Base-by-base conservation (phyloP, 2,329 filamentous ascomycete species). In the Coniochaeta sp. region DNA sequence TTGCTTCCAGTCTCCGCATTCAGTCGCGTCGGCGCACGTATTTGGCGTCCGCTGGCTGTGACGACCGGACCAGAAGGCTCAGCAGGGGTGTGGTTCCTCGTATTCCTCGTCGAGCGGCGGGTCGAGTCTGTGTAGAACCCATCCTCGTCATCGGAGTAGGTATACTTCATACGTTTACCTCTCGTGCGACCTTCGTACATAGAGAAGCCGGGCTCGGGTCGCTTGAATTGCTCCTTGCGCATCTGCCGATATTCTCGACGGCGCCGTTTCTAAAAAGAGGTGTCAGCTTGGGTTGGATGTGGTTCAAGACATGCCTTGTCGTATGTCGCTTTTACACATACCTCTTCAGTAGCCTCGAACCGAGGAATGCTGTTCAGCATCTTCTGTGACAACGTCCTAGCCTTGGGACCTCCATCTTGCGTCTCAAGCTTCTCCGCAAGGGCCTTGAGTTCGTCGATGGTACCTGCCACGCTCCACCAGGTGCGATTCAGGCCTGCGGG, bases 151-250 rank as follows among this genome's bases (percentile, higher is more conserved):
- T 97, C 93, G 0, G 92, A 96, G 70, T 90, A 99, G 0, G 91
- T 99, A 71, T 99, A 99, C 74, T 93, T 96, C 76, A 96, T 89
- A 63, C 93, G 89, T 79, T 99, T 98, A 60, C 95, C 95, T 62
- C 95, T 87, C 6, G 96, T 99, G 59, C 95, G 90, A 57, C 95
- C 95, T 77, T 99, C 95, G 72, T 99, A 99, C 61, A 96, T 80
- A 1, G 93, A 97, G 71, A 93, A 96, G 5, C 92, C 92, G 11
- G 89, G 88, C 67, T 96, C 93, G 6, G 92, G 91, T 6, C 92
- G 86, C 65, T 89, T 84, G 75, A 98, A 98, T 62, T 90, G 88
- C 63, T 93, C 90, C 70, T 93, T 93, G 64, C 91, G 90, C 67
- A 86, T 82, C 70, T 91, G 85, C 17, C 95, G 88, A 69, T 99